Evolutionary conservation across 805 yeast species (phyloP).

Genomic region (Vanderwaltozyma polyspora): DNA sequence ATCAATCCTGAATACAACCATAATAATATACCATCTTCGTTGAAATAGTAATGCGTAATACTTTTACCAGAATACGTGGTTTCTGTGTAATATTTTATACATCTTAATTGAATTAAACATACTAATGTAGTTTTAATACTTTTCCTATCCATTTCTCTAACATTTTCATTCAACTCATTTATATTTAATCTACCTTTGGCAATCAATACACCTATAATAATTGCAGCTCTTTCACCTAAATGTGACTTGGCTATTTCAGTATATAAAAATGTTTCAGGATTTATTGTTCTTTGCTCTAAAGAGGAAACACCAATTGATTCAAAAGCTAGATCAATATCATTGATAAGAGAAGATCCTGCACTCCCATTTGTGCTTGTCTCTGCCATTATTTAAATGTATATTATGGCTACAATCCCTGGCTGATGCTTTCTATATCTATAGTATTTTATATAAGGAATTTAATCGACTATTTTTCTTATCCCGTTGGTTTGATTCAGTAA

Average conservation of each 20-base stretch:
- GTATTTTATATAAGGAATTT: too few relatives aligned
- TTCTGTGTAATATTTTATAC: slow-evolving; percentile 58
- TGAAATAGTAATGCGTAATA: slow-evolving; percentile 42
- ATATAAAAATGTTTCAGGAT: slow-evolving; percentile 51
- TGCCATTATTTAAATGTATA: background rate
- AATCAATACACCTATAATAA: slow-evolving; percentile 47
- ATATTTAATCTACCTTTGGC: slow-evolving; percentile 57
- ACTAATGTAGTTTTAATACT: slow-evolving; percentile 58
- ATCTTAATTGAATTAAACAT: slow-evolving; percentile 65
- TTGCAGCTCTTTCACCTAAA: slow-evolving; percentile 66
- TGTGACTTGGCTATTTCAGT: slow-evolving; percentile 41
- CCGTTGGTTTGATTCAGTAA: too few relatives aligned
- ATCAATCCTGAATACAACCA: slow-evolving; percentile 73
- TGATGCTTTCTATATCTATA: too few relatives aligned
- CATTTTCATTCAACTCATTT: slow-evolving; percentile 37
- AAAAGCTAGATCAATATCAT: too few relatives aligned
- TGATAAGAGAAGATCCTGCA: background rate
- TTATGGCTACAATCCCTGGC: too few relatives aligned
- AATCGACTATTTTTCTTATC: too few relatives aligned
- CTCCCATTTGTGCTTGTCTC: background rate
- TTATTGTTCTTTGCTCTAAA: slow-evolving; percentile 39
- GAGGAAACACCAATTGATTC: slow-evolving; percentile 13
- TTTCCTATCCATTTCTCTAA: slow-evolving; percentile 36
- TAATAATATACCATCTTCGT: slow-evolving; percentile 51
- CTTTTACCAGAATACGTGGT: slow-evolving; percentile 18